These are phyloP conservation scores for Leucocoprinus birnbaumii DNA, from an alignment of 768 basidiomycete species.

Conservation along the genomic window DNA sequence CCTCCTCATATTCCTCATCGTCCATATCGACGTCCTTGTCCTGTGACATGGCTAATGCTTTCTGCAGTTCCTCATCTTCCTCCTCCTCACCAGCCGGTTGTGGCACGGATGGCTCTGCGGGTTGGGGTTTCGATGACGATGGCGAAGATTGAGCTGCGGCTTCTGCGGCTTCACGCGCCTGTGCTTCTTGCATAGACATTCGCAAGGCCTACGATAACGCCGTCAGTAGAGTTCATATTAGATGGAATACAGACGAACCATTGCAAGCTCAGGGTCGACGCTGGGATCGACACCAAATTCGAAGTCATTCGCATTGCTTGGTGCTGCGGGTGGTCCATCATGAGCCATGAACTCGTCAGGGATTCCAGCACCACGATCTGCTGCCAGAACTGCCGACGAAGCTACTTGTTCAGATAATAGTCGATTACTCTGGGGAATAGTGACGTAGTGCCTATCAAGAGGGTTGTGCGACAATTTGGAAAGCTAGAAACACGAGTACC, in stretches of 20 bases:
- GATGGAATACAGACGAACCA: slow-evolving; percentile 51
- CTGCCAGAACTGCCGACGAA: slow-evolving; percentile 78
- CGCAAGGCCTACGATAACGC: slow-evolving; percentile 72
- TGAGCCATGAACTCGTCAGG: slow-evolving; percentile 56
- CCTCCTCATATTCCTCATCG: slow-evolving; percentile 56
- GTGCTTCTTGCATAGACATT: slow-evolving; percentile 96
- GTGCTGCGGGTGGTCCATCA: slow-evolving; percentile 40
- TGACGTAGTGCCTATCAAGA: slow-evolving; percentile 67
- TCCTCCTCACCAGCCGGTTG: slow-evolving; percentile 59
- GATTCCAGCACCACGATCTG: slow-evolving; percentile 67
- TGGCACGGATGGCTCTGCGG: slow-evolving; percentile 29
- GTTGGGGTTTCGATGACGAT: slow-evolving; percentile 30
- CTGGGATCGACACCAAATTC: slow-evolving; percentile 95
- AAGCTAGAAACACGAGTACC: slow-evolving; percentile 20
- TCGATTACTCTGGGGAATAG: slow-evolving; percentile 72
- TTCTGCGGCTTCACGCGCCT: slow-evolving; percentile 65
- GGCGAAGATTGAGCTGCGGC: slow-evolving; percentile 26
- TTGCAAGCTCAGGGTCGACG: slow-evolving; percentile 94
- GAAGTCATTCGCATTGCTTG: slow-evolving; percentile 53
- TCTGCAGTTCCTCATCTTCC: slow-evolving; percentile 73
- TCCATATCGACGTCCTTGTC: slow-evolving; percentile 50
- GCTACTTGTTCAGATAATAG: slow-evolving; percentile 83
- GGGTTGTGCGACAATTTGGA: neutral
- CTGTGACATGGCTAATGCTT: slow-evolving; percentile 76
- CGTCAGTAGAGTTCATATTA: neutral